Base-by-base conservation (phyloP, 371 early-diverging fungal species). In the Mortierella sp. region DNA sequence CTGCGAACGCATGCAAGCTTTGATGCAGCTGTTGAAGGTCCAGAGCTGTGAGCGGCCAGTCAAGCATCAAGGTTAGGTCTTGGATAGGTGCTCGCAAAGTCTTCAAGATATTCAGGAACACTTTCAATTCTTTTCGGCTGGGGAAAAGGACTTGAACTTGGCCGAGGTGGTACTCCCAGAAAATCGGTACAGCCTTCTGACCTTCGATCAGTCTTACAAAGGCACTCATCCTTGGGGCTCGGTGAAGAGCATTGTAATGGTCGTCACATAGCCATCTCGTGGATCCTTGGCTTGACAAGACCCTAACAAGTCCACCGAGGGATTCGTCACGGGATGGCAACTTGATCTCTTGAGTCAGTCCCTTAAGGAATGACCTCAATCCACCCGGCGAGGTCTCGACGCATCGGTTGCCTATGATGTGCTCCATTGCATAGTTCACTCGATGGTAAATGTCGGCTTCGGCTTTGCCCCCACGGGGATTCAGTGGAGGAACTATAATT, bases 261-360 rank as follows among this genome's bases (percentile, higher is more conserved):
- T 72, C 67, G n/a, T 36, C 48, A 24, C 72, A 72, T 22, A 72
- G 43, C 72, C 72, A 72, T 32, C 59, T 48, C 22, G 66, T 38
- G 15, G 40, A 41, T 4, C 67, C 72, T 52, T 72, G 62, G 28
- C 48, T 38, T n/a, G 66, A 66, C 24, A 72, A 61, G n/a, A 66
- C 47, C 38, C 72, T 24, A 48, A 53, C 41, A 15, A 72, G 38
- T 19, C 47, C 50, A 11, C 72, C 67, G 16, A 67, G 55, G 36
- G 66, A 58, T 38, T 59, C 36, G 33, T 72, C 66, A 24, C 32
- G 36, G n/a, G 22, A 38, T 11, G 55, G 41, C 7, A 38, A n/a
- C 36, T 69, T 62, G n/a, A 69, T 41, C 16, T 63, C 50, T 16
- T 40, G 16, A 16, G 47, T 28, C 21, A 63, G 16, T 21, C 41